These are phyloP conservation scores for Aspergillus asperescens DNA, from an alignment of 495 filamentous ascomycete genomes.

Conservation along the genomic window DNA sequence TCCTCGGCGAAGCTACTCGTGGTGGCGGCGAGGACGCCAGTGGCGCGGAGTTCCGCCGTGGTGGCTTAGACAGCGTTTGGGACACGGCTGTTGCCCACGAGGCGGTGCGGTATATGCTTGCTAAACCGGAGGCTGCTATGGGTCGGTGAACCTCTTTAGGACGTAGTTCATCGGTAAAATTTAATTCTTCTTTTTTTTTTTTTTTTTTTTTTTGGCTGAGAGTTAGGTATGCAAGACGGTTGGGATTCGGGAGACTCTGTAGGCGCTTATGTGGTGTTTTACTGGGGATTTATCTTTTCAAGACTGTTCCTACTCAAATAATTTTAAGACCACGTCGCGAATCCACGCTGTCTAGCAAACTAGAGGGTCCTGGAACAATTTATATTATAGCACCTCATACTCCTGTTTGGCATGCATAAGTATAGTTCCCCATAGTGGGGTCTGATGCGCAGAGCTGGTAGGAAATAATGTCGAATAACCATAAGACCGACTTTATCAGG, in stretches of 20 bases:
- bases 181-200: slow-evolving; percentile 14
- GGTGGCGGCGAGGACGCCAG: slow-evolving; percentile 60
- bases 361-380: too few relatives aligned
- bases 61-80: slow-evolving; percentile 52
- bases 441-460: too few relatives aligned
- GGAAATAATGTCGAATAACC: too few relatives aligned
- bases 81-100: slow-evolving; percentile 44
- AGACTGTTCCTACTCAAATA: too few relatives aligned
- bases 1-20: slow-evolving; percentile 72
- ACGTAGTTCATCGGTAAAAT: slow-evolving; percentile 1
- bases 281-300: slow-evolving; percentile 7
- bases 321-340: too few relatives aligned
- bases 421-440: too few relatives aligned
- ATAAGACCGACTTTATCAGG: too few relatives aligned
- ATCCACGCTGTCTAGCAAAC: too few relatives aligned
- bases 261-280: slow-evolving; percentile 40
- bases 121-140: slow-evolving; percentile 37
- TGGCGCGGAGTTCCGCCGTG: slow-evolving; percentile 55
- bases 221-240: not conserved
- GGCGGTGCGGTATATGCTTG: slow-evolving; percentile 47
- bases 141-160: slow-evolving; percentile 17
- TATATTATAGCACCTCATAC: too few relatives aligned
- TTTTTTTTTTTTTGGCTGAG: slow-evolving; percentile 13
- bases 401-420: too few relatives aligned
- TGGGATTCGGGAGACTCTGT: slow-evolving; percentile 1